Conservation (phyloP, 345 rosid genomes). For the Eutrema yunnanense region DNA sequence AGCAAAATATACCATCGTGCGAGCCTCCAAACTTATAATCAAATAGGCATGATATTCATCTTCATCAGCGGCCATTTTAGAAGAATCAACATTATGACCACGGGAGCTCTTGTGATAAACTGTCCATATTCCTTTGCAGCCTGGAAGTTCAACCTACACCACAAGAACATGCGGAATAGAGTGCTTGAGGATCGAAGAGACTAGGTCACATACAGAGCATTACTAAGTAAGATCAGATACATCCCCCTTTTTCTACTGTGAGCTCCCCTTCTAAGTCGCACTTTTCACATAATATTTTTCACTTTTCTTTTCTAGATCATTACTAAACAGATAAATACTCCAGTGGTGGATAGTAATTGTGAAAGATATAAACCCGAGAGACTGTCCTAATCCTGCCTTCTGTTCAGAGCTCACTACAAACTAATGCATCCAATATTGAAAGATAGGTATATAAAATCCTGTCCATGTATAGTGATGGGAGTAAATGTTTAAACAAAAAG, state of each 20-base stretch:
- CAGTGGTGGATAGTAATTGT: neutral
- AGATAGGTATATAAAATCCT: neutral
- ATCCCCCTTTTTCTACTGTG: neutral
- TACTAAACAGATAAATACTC: neutral
- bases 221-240: constrained; percentile 2
- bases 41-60: constrained; percentile 98
- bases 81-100: constrained; percentile 59
- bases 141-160: constrained; percentile 86
- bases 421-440: constrained; percentile 6
- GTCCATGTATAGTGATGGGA: neutral
- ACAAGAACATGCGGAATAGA: constrained; percentile 8
- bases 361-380: constrained; percentile 6
- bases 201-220: neutral
- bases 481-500: neutral
- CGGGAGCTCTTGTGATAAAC: constrained; percentile 92
- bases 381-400: neutral
- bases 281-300: neutral
- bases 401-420: constrained; percentile 12
- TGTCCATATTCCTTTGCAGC: constrained; percentile 98
- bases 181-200: constrained; percentile 9
- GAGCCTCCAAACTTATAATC: constrained; percentile 91
- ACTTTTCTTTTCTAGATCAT: constrained; percentile 5
- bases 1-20: constrained; percentile 70
- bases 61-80: constrained; percentile 53
- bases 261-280: neutral